A percentile compares a stretch with the other conserved stretches of the same genome.
Evolutionary conservation across 257 asterid genomes (phyloP).

Genomic region (Solanum raphanifolium): DNA sequence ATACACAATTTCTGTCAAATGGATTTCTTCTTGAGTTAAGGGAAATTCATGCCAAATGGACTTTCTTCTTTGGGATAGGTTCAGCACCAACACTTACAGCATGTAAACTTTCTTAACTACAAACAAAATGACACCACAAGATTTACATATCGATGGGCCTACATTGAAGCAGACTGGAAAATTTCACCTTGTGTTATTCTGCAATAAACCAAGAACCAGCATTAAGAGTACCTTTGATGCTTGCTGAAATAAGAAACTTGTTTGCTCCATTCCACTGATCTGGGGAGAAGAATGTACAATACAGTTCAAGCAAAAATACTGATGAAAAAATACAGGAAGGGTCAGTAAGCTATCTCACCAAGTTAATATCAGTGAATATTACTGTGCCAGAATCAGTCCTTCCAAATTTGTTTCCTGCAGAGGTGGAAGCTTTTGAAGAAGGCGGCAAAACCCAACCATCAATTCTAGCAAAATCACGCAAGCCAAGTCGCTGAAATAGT

Average conservation of each 20-base stretch:
- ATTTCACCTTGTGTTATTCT: background rate
- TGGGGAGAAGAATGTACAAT: slow-evolving; percentile 16
- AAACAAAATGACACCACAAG: background rate
- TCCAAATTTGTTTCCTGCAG: slow-evolving; percentile 50
- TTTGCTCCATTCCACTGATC: slow-evolving; percentile 97
- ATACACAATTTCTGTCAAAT: background rate
- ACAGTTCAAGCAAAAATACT: slow-evolving; percentile 2
- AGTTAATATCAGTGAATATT: slow-evolving; percentile 73
- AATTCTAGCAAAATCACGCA: slow-evolving; percentile 84
- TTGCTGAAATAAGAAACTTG: slow-evolving; percentile 89
- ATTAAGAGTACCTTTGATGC: slow-evolving; percentile 64
- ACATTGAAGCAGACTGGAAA: background rate
- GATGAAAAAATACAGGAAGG: background rate
- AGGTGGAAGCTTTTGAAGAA: slow-evolving; percentile 37
- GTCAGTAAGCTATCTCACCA: slow-evolving; percentile 40
- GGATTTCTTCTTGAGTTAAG: background rate
- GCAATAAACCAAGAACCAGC: background rate
- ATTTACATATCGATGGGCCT: background rate
- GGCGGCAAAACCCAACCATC: slow-evolving; percentile 89
- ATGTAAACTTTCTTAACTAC: background rate
- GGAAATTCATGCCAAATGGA: background rate
- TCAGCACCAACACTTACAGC: background rate
- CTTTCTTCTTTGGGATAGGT: background rate
- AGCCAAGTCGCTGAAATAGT: slow-evolving; percentile 65
- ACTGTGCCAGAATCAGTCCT: slow-evolving; percentile 52